Conservation (phyloP, 192 early-diverging fungal genomes). For the Pecoramyces ruminantium region DNA sequence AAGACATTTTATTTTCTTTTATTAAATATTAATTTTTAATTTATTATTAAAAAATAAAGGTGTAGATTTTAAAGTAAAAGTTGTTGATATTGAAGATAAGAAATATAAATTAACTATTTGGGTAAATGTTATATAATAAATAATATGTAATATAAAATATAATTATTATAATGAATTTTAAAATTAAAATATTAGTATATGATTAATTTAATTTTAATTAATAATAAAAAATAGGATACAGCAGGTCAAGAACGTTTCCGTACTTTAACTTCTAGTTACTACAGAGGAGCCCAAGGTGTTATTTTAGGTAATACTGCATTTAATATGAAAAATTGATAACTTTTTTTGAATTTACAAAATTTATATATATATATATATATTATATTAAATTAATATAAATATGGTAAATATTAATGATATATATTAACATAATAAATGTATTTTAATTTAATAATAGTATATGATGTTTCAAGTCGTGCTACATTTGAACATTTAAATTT, state of each 20-base stretch:
- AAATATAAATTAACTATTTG: slow-evolving; percentile 95
- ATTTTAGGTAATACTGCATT: slow-evolving; percentile 57
- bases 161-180: no score
- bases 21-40: background rate
- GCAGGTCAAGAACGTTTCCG: slow-evolving; percentile 98
- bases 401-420: no score
- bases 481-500: slow-evolving; percentile 80
- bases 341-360: background rate
- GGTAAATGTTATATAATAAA: no score
- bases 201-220: no score
- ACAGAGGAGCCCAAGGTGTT: slow-evolving; percentile 93
- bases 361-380: no score
- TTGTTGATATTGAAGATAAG: slow-evolving; percentile 62
- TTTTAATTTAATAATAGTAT: slow-evolving; percentile 53
- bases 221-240: slow-evolving; percentile 70
- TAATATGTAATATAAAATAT: no score
- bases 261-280: slow-evolving; percentile 92
- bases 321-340: no score
- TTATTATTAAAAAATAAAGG: slow-evolving; percentile 21
- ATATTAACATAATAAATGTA: no score
- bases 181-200: no score
- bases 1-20: background rate
- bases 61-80: slow-evolving; percentile 96
- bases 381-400: no score
- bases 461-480: slow-evolving; percentile 86